Evolutionary conservation across 1,284 basidiomycete species (phyloP).

Genomic region (Gymnopus androsaceus): DNA sequence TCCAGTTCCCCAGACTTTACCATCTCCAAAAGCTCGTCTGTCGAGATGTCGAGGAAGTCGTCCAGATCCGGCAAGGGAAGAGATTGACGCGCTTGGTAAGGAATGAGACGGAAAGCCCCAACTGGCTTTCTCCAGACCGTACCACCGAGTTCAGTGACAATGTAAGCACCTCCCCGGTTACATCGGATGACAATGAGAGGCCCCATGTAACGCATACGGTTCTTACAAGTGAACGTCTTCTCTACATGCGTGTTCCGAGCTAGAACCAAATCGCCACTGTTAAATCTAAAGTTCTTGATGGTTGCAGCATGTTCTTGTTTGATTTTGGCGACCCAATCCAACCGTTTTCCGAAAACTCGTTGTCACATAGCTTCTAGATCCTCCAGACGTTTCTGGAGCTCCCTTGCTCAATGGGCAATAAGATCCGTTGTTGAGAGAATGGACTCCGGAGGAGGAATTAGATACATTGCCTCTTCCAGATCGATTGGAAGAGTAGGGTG

Average conservation of each 20-base stretch:
- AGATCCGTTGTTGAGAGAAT: constrained; percentile 5
- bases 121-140: no score
- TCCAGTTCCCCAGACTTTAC: no score
- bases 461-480: constrained; percentile 18
- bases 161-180: no score
- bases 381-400: constrained; percentile 6
- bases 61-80: no score
- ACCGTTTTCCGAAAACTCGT: not conserved
- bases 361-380: constrained; percentile 11
- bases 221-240: constrained; percentile 13
- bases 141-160: no score
- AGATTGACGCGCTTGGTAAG: no score
- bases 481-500: constrained; percentile 25
- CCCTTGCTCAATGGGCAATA: constrained; percentile 1
- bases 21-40: no score
- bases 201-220: constrained; percentile 24
- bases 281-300: constrained; percentile 16
- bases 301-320: not conserved
- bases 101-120: no score
- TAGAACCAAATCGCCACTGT: constrained; percentile 22
- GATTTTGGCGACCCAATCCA: not conserved
- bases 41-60: no score
- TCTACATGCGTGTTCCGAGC: constrained; percentile 23
- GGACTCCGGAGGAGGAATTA: not conserved
- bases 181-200: no score